Base-by-base conservation (phyloP, 768 basidiomycete species). In the Hydnum rufescens region DNA sequence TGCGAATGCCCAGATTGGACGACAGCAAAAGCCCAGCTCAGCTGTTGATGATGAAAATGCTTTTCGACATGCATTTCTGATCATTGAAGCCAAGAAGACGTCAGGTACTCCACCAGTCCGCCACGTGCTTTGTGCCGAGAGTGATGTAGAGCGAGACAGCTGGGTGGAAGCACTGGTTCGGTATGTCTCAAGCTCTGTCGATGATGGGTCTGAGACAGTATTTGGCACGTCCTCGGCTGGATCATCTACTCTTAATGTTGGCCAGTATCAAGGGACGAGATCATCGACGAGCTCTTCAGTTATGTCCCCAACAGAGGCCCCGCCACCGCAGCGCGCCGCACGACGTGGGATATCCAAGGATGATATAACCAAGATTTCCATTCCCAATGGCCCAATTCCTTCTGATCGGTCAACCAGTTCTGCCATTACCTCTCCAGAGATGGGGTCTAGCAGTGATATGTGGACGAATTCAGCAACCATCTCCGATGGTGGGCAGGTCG, bases 51-150 rank as follows among this genome's bases (percentile, higher is more conserved):
- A 90, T 51, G 89, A 95, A 59, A 86, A 87, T 61, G 85, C 93
- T 58, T 95, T 95, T 58, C 77, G 90, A 23, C 95, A 99, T 62
- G 95, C 95, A 1, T 96, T 99, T 67, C 77, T 99, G 56, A 86
- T 99, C 60, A 88, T 97, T 55, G 92, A 95, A 64, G 77, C 77
- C 19, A 84, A 77, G 65, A 82, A 76, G 57, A 76, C 73, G 2
- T 77, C 81, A 2, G 74, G 74, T 31, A 80, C 78, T 18, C 72
- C 76, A 47, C 77, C 75, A 60, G 71, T 82, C 29, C 76, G 87
- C 18, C 93, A 97, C 62, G 92, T 99, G 36, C 70, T 99, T 3
- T 97, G 95, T 61, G 95, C 95, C 0, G 89, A 95, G 66, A 95
- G 87, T 62, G 95, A 99, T 65, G 68, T 72, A 42, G 90, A 93